Conservation (phyloP, 2,329 filamentous ascomycete species). For the Huntiella bhutanensis region DNA sequence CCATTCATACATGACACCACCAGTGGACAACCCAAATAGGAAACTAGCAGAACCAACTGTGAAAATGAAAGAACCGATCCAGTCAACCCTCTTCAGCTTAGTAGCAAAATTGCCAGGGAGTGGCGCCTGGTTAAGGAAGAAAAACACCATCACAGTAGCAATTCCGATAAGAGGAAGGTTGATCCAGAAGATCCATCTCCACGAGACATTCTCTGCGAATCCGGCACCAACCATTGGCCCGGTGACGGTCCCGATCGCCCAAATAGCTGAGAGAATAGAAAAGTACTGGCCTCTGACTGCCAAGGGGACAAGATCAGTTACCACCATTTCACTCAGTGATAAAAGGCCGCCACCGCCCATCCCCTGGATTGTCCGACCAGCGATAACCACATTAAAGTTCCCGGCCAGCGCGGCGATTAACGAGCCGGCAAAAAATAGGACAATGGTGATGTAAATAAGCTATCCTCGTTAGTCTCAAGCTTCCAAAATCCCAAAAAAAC, state of each 20-base stretch:
- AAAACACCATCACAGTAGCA: slow-evolving; percentile 14
- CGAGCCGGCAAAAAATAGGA: slow-evolving; percentile 23
- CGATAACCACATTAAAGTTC: slow-evolving; percentile 17
- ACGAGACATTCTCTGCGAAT: slow-evolving; percentile 14
- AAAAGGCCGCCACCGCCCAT: slow-evolving; percentile 20
- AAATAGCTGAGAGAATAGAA: slow-evolving; percentile 24
- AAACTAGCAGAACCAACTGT: slow-evolving; percentile 34
- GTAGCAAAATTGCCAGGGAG: slow-evolving; percentile 12
- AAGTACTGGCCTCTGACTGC: slow-evolving; percentile 23
- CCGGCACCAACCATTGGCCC: slow-evolving; percentile 16
- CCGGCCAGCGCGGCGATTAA: slow-evolving; percentile 20
- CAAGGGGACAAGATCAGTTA: slow-evolving; percentile 23
- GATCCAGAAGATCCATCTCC: slow-evolving; percentile 22
- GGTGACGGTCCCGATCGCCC: slow-evolving; percentile 33
- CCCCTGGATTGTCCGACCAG: slow-evolving; percentile 21
- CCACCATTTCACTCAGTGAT: slow-evolving; percentile 18
- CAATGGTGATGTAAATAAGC: slow-evolving; percentile 16
- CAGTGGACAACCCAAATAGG: slow-evolving; percentile 28
- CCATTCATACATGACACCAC: slow-evolving; percentile 48
- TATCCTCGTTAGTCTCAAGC: slow-evolving; percentile 5
- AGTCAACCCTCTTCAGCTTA: slow-evolving; percentile 31
- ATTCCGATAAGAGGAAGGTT: slow-evolving; percentile 18
- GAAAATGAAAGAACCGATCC: slow-evolving; percentile 42
- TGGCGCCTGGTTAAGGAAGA: slow-evolving; percentile 15
- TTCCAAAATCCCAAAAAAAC: too few relatives aligned